phyloP scores from a whole-genome alignment of 495 filamentous ascomycete genomes.

The Aspergillus carlsbadensis region DNA sequence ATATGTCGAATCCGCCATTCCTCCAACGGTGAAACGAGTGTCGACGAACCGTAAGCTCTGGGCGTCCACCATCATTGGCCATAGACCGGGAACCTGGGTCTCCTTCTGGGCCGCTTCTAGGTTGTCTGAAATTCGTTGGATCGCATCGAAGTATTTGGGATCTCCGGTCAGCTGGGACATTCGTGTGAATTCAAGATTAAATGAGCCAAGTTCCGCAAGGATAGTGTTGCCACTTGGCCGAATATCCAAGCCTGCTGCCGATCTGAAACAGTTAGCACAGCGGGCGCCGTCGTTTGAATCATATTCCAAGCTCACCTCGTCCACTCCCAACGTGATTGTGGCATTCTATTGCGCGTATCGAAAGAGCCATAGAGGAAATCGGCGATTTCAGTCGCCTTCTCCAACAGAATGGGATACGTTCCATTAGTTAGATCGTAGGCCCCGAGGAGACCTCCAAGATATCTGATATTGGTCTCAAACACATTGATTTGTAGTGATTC shows the following conservation, averaged over 20 bases:
- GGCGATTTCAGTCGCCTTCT: constrained; percentile 83
- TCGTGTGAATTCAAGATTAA: constrained; percentile 91
- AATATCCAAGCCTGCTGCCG: constrained; percentile 38
- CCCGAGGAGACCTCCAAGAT: constrained; percentile 78
- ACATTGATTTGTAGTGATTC: constrained; percentile 62
- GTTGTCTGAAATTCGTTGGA: constrained; percentile 80
- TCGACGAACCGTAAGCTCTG: constrained; percentile 41
- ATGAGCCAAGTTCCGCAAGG: constrained; percentile 82
- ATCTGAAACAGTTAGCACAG: constrained; percentile 26
- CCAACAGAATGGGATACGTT: constrained; percentile 65
- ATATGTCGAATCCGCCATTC: constrained; percentile 87
- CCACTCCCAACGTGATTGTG: constrained; percentile 58
- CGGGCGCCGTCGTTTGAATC: not conserved
- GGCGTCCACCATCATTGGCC: constrained; percentile 76
- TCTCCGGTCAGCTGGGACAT: constrained; percentile 86
- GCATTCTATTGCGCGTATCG: constrained; percentile 95
- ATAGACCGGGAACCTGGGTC: constrained; percentile 77
- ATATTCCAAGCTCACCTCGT: constrained; percentile 29
- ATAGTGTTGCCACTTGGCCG: constrained; percentile 41
- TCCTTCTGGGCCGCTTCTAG: constrained; percentile 69
- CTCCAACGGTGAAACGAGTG: constrained; percentile 74
- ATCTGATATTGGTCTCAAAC: constrained; percentile 87
- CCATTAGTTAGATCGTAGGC: constrained; percentile 78
- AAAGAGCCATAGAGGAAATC: constrained; percentile 89
- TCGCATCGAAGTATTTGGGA: constrained; percentile 86